Percentiles rank a stretch among this genome's conserved stretches.
Evolutionary conservation across 192 early-diverging fungal species (phyloP).

Genomic region (Backusella morwellensis): DNA sequence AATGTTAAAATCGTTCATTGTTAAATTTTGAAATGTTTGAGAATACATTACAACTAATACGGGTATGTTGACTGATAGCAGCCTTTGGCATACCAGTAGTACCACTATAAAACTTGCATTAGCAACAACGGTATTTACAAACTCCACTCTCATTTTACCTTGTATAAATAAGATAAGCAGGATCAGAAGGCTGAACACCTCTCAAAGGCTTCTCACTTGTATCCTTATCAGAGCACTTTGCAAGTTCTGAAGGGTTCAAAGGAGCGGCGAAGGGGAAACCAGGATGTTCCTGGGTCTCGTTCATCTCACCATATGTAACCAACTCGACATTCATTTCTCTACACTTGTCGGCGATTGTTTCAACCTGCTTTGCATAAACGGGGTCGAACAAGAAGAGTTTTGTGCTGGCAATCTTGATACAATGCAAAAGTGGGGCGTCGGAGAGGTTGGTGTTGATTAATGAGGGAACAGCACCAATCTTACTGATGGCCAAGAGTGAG

Average conservation of each 20-base stretch:
- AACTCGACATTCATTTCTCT: conserved; percentile 26
- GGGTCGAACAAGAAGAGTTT: conserved; percentile 47
- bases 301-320: conserved; percentile 26
- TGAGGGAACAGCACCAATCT: conserved; percentile 53
- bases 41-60: conserved; percentile 27
- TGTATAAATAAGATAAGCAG: conserved; percentile 42
- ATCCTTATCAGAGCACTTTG: conserved; percentile 30
- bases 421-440: conserved; percentile 39
- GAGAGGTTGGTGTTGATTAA: conserved; percentile 62
- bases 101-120: conserved; percentile 48
- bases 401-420: conserved; percentile 38
- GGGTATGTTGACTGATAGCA: conserved; percentile 48
- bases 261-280: conserved; percentile 17
- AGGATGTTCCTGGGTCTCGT: conserved; percentile 23
- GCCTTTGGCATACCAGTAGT: conserved; percentile 66
- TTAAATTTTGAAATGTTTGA: too few relatives aligned
- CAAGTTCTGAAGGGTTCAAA: conserved; percentile 27
- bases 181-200: conserved; percentile 23
- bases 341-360: conserved; percentile 24
- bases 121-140: conserved; percentile 9
- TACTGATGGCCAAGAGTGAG: conserved; percentile 49
- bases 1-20: too few relatives aligned
- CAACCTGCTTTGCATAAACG: conserved; percentile 22
- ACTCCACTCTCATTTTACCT: conserved; percentile 10
- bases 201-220: conserved; percentile 20